Evolutionary conservation across 345 rosid species (phyloP).

Genomic region (Citrus reticulata): DNA sequence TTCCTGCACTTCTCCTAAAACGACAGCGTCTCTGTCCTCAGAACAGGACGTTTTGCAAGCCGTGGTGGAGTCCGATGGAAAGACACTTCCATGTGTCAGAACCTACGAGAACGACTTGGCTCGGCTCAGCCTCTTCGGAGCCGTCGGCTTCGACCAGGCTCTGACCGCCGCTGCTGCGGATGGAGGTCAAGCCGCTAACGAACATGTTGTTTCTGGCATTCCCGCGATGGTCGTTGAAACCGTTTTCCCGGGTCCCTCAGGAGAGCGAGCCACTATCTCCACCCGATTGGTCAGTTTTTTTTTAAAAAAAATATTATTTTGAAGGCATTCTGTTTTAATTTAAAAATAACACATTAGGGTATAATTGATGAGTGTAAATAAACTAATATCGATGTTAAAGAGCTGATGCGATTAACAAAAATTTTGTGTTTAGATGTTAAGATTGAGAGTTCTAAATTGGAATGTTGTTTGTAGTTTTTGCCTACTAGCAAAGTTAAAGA

Average conservation of each 20-base stretch:
- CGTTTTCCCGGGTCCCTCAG: constrained; percentile 57
- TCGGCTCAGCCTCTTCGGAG: constrained; percentile 72
- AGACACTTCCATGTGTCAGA: constrained; percentile 68
- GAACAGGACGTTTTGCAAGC: constrained; percentile 60
- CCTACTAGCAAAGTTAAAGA: constrained; percentile 76
- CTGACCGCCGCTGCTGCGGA: constrained; percentile 89
- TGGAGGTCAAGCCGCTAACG: constrained; percentile 81
- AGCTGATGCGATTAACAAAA: not conserved
- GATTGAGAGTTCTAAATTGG: not conserved
- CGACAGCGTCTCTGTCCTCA: constrained; percentile 24
- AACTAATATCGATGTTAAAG: not conserved
- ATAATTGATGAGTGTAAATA: not conserved
- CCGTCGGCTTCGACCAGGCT: constrained; percentile 74
- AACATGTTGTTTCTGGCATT: constrained; percentile 53
- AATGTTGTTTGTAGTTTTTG: constrained; percentile 53
- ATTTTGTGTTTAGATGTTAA: not conserved
- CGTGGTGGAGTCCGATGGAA: constrained; percentile 56
- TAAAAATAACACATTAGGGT: not conserved
- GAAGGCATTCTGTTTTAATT: not conserved
- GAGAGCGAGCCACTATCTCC: constrained; percentile 56
- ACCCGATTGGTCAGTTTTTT: constrained; percentile 65
- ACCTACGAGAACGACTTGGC: constrained; percentile 72
- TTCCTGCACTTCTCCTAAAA: constrained; percentile 15
- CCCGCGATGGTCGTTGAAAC: constrained; percentile 88
- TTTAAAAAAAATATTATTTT: not conserved